Percentiles rank a stretch among this genome's conserved stretches.
Evolutionary conservation across 2,329 filamentous ascomycete species (phyloP).

Genomic region (Neofusicoccum sp.): DNA sequence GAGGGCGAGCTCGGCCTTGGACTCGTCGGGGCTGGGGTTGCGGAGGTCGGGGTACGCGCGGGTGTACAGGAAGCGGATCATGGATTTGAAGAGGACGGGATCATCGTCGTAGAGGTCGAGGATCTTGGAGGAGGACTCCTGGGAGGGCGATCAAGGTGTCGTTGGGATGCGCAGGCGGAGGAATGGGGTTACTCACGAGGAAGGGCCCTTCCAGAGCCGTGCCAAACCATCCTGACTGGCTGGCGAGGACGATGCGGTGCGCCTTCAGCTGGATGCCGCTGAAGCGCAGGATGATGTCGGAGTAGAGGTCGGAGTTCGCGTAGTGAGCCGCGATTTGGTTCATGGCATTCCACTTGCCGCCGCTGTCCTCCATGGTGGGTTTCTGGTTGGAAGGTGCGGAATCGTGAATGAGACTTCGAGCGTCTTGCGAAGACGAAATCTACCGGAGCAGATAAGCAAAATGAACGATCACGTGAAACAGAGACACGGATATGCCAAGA

Average conservation of each 20-base stretch:
- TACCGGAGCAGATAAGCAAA: too few species aligned
- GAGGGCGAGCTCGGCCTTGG: background rate
- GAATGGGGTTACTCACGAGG: too few species aligned
- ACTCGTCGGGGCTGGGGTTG: background rate
- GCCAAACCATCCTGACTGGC: slow-evolving; percentile 4
- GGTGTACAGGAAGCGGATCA: slow-evolving; percentile 2
- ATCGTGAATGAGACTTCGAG: too few species aligned
- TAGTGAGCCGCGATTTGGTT: background rate
- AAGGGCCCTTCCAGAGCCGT: background rate
- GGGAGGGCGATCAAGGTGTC: background rate
- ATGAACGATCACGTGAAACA: too few species aligned
- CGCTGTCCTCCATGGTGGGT: background rate
- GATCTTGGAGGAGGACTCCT: background rate
- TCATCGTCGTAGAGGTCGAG: background rate
- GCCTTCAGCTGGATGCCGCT: background rate
- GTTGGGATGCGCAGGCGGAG: background rate
- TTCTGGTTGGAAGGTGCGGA: too few species aligned
- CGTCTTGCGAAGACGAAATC: too few species aligned
- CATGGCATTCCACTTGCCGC: background rate
- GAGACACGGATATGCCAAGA: too few species aligned
- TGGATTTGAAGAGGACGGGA: background rate
- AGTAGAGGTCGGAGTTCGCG: background rate
- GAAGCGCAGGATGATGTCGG: slow-evolving; percentile 1
- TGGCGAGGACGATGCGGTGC: slow-evolving; percentile 12
- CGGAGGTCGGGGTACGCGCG: background rate